Conservation (phyloP, 345 rosid genomes). For the Erodium maritimum region DNA sequence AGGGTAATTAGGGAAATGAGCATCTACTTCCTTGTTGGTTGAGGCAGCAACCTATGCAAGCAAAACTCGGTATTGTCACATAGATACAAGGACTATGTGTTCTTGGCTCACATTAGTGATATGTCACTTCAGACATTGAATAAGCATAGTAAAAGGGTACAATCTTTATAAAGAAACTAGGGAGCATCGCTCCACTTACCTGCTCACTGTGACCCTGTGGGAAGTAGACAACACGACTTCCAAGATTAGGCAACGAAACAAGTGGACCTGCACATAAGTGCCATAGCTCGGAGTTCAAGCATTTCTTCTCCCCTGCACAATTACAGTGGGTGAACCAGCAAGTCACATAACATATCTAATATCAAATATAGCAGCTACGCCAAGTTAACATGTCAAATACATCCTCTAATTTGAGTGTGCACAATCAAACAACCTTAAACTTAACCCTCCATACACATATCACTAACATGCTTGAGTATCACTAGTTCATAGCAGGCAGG, state of each 20-base stretch:
- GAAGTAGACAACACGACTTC: too few relatives aligned
- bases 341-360: too few relatives aligned
- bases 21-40: conserved; percentile 37
- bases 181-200: too few relatives aligned
- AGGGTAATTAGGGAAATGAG: too few relatives aligned
- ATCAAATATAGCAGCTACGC: neutral
- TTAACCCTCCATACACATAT: neutral
- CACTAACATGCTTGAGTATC: neutral
- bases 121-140: too few relatives aligned
- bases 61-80: too few relatives aligned
- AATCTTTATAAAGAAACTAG: too few relatives aligned
- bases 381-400: neutral
- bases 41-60: conserved; percentile 50
- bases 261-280: conserved; percentile 98
- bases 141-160: too few relatives aligned
- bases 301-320: conserved; percentile 47
- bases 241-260: conserved; percentile 85
- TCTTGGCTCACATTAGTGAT: too few relatives aligned
- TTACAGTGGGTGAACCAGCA: too few relatives aligned
- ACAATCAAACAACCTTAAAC: neutral
- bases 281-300: conserved; percentile 95
- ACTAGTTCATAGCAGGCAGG: neutral
- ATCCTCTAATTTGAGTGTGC: too few relatives aligned
- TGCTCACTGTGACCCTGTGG: conserved; percentile 99
- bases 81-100: too few relatives aligned